Percentiles rank a stretch among this genome's conserved stretches.
Evolutionary conservation across 2,329 filamentous ascomycete species (phyloP).

Genomic region (Phaeophleospora eucalypticola): DNA sequence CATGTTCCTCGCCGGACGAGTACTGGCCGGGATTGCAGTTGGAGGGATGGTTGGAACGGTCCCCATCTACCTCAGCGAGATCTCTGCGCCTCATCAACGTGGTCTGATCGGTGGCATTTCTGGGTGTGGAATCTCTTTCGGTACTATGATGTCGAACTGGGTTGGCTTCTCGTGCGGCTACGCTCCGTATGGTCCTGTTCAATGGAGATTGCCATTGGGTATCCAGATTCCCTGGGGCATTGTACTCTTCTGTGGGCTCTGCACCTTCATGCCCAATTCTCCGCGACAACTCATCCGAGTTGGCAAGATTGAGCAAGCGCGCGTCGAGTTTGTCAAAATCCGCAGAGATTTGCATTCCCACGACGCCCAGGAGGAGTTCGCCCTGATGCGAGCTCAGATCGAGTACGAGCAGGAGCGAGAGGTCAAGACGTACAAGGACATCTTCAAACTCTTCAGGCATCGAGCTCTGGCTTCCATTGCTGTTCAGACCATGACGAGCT

Average conservation of each 20-base stretch:
- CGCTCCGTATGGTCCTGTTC: conserved; percentile 49
- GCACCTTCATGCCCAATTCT: conserved; percentile 55
- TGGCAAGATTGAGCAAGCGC: conserved; percentile 48
- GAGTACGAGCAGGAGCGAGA: conserved; percentile 57
- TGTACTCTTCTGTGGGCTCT: conserved; percentile 51
- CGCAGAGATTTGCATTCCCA: conserved; percentile 44
- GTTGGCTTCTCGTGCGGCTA: conserved; percentile 54
- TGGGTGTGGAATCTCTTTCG: conserved; percentile 53
- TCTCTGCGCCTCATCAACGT: conserved; percentile 42
- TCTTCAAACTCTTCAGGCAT: conserved; percentile 50
- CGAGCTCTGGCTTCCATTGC: conserved; percentile 52
- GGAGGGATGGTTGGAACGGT: conserved; percentile 43
- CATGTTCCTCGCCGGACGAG: conserved; percentile 31
- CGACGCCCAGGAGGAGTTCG: conserved; percentile 50
- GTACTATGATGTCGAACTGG: conserved; percentile 57
- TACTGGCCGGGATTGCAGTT: conserved; percentile 29
- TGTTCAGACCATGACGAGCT: conserved; percentile 55
- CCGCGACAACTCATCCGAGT: conserved; percentile 51
- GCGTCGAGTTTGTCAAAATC: conserved; percentile 47
- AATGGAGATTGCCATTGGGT: conserved; percentile 54
- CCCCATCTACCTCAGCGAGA: conserved; percentile 54
- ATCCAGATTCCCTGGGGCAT: conserved; percentile 56
- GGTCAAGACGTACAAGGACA: conserved; percentile 49
- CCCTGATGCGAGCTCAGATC: conserved; percentile 46
- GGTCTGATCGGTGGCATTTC: conserved; percentile 50